These are phyloP conservation scores for Ochetophila trinervis DNA, from an alignment of 306 rosid genomes.

Conservation along the genomic window DNA sequence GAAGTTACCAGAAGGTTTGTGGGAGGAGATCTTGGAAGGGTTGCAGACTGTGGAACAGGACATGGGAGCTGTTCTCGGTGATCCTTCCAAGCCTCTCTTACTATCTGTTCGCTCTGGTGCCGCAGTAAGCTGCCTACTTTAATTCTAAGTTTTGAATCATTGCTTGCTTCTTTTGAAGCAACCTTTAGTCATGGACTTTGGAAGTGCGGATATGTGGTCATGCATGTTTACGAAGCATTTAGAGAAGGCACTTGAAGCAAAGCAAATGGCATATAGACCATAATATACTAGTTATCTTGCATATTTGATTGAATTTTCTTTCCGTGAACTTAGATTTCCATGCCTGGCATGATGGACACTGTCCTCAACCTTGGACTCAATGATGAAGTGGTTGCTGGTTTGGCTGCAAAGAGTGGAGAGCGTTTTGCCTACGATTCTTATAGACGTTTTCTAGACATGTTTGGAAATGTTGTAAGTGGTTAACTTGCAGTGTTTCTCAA, in stretches of 20 bases:
- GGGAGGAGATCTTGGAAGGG: slow-evolving; percentile 86
- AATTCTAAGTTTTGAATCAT: neutral
- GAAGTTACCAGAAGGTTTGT: slow-evolving; percentile 54
- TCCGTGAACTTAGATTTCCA: slow-evolving; percentile 57
- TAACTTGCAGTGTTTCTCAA: slow-evolving; percentile 20
- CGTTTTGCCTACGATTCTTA: slow-evolving; percentile 93
- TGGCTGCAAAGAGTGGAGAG: slow-evolving; percentile 91
- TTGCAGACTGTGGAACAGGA: slow-evolving; percentile 55
- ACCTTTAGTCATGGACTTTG: neutral
- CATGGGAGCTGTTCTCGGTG: slow-evolving; percentile 76
- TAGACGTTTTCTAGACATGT: slow-evolving; percentile 95
- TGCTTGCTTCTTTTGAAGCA: neutral
- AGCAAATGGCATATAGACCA: neutral
- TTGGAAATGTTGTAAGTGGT: slow-evolving; percentile 85
- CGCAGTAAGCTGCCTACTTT: slow-evolving; percentile 49
- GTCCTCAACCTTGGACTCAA: slow-evolving; percentile 96
- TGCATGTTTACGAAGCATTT: too few relatives aligned
- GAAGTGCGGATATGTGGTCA: too few relatives aligned
- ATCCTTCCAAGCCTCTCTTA: slow-evolving; percentile 83
- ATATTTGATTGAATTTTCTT: slow-evolving; percentile 7
- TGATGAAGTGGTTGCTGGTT: slow-evolving; percentile 83
- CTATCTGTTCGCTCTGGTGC: slow-evolving; percentile 97
- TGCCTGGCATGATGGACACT: slow-evolving; percentile 99
- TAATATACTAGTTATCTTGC: neutral
- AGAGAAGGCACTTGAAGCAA: too few relatives aligned